phyloP scores from a whole-genome alignment of 1,284 basidiomycete genomes.

The Binderoboletus segoi region DNA sequence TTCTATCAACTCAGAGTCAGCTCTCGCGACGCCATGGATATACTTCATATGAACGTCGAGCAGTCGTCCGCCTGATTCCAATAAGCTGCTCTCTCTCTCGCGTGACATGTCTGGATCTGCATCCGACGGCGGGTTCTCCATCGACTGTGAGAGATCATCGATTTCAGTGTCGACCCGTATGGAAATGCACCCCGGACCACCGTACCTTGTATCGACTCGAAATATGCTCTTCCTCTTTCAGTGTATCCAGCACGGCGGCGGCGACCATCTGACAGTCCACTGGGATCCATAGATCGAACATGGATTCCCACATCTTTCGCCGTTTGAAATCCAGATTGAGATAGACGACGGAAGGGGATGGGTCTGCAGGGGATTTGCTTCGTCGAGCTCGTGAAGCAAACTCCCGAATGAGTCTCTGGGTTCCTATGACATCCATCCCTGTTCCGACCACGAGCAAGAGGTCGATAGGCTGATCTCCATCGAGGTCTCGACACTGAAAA shows the following conservation, averaged over 20 bases:
- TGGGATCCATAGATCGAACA: constrained; percentile 12
- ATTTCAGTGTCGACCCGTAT: too few species aligned
- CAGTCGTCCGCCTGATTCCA: background rate
- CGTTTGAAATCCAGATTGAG: constrained; percentile 10
- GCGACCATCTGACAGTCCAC: constrained; percentile 15
- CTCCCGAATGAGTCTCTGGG: constrained; percentile 8
- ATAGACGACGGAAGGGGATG: background rate
- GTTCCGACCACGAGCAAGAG: constrained; percentile 12
- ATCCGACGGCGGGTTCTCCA: background rate
- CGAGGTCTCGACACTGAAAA: constrained; percentile 8
- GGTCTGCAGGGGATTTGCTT: rapidly evolving
- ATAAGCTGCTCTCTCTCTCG: too few species aligned
- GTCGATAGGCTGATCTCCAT: background rate
- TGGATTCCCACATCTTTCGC: constrained; percentile 4
- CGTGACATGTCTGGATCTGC: too few species aligned
- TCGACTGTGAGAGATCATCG: too few species aligned
- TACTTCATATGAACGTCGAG: constrained; percentile 1
- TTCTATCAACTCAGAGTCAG: background rate
- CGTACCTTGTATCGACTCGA: too few species aligned
- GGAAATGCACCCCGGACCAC: too few species aligned
- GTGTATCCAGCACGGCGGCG: background rate
- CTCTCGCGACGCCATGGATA: background rate
- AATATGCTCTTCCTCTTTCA: background rate
- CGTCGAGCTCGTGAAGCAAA: background rate
- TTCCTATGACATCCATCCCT: constrained; percentile 15